phyloP scores from a whole-genome alignment of 2,329 filamentous ascomycete genomes.

The Exophiala viscosa region DNA sequence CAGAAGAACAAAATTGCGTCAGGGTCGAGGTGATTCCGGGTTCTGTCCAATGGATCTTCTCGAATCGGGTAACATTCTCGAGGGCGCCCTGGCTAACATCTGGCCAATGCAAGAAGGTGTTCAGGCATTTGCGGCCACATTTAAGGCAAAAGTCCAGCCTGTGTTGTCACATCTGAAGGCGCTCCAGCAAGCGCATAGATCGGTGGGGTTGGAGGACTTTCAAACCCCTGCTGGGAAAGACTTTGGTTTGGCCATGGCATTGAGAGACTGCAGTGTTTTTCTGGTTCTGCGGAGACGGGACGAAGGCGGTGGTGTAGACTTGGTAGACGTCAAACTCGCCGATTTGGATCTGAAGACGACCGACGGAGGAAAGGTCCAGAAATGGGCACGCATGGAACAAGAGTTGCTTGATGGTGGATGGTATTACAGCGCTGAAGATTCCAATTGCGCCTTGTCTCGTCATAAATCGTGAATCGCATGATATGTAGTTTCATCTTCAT shows the following conservation, averaged over 20 bases:
- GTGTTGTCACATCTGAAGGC: slow-evolving; percentile 31
- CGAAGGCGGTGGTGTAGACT: slow-evolving; percentile 30
- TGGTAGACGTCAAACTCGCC: slow-evolving; percentile 54
- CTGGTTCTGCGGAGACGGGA: slow-evolving; percentile 36
- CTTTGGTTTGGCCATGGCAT: slow-evolving; percentile 70
- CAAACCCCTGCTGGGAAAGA: slow-evolving; percentile 33
- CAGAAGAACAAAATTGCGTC: slow-evolving; percentile 30
- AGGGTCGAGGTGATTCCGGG: slow-evolving; percentile 32
- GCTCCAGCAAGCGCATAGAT: slow-evolving; percentile 26
- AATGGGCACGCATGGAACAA: slow-evolving; percentile 65
- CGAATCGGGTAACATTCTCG: slow-evolving; percentile 30
- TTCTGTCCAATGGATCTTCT: slow-evolving; percentile 66
- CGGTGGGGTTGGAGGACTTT: slow-evolving; percentile 30
- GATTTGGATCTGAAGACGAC: slow-evolving; percentile 75
- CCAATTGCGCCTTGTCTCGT: slow-evolving; percentile 20
- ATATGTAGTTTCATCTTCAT: neutral
- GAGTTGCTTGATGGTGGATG: slow-evolving; percentile 64
- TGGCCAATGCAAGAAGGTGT: slow-evolving; percentile 30
- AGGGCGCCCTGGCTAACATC: slow-evolving; percentile 35
- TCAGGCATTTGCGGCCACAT: slow-evolving; percentile 29
- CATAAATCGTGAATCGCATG: neutral
- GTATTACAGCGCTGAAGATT: slow-evolving; percentile 51
- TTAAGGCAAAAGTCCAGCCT: slow-evolving; percentile 37
- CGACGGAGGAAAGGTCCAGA: slow-evolving; percentile 58
- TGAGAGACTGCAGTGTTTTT: slow-evolving; percentile 75